Evolutionary conservation across 257 asterid genomes (phyloP), one percentile per base, ranked within the genome.

Genomic region (Ilex aquifolium): DNA sequence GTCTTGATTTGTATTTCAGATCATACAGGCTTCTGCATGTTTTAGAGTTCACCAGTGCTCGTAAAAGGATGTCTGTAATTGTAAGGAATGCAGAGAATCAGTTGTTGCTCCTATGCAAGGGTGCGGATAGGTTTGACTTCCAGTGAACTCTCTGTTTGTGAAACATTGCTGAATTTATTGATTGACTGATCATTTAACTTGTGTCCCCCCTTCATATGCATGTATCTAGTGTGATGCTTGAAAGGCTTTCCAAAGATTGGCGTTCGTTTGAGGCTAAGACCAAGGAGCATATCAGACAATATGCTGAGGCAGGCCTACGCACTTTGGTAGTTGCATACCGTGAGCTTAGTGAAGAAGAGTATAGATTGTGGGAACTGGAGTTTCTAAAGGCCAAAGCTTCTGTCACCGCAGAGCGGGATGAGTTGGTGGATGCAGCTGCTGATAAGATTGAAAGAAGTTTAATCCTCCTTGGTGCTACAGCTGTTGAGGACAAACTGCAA

Each of bases 41-140:
- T 70, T 69, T 92, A 76, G 99, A 92, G 93, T 92, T 92, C 80
- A 92, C 95, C 60, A 83, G 96, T 74, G 87, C 91, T 68, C 84
- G 99, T 66, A 87, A 76, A 82, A 87, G 97, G 80, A 92, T 92
- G 99, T 92, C 99, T 0, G 99, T 87, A 51, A 85, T 92, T 50
- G 87, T 92, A 44, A 80, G 77, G 63, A 87, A 78, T 56, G 71
- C 55, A 7, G 91, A 87, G 76, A 78, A 87, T 62, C 90, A 85
- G 79, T 77, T 89, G 73, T 75, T 92, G 67, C 95, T 92, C 65
- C 85, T 92, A 31, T 82, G 87, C 85, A 92, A 92, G 82, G 99
- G 99, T 40, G 96, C 99, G 7, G 99, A 92, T 86, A 89, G 91
- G 99, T 91, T 62, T 66, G 65, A 57, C 64, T 65, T 68, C 65